These are phyloP conservation scores for Trichoderma brevicompactum DNA, from an alignment of 2,329 filamentous ascomycete genomes.

Conservation along the genomic window DNA sequence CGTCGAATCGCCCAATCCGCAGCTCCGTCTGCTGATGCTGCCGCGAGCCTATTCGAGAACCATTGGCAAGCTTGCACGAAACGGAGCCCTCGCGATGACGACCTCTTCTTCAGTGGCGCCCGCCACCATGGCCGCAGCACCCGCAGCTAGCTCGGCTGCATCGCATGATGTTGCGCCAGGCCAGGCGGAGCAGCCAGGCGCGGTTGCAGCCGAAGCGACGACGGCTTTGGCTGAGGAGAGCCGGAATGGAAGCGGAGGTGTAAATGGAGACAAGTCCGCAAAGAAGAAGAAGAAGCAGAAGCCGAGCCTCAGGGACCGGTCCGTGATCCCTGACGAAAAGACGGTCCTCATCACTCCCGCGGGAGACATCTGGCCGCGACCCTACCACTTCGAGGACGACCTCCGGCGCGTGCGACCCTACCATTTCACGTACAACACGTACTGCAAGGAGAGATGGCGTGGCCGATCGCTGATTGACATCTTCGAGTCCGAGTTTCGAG, in stretches of 20 bases:
- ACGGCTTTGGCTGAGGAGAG: background rate
- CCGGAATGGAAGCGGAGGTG: background rate
- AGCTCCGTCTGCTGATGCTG: conserved; percentile 31
- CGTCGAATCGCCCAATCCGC: background rate
- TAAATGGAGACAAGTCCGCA: conserved; percentile 2
- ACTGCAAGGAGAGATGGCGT: conserved; percentile 92
- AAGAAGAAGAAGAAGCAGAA: conserved; percentile 21
- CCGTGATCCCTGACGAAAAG: conserved; percentile 32
- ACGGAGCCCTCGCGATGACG: conserved; percentile 31
- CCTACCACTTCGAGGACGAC: conserved; percentile 83
- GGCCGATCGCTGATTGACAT: conserved; percentile 81
- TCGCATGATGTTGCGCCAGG: background rate
- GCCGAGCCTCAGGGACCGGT: conserved; percentile 12
- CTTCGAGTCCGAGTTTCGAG: conserved; percentile 89
- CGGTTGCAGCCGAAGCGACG: background rate
- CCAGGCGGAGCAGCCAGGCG: conserved; percentile 14
- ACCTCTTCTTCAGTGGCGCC: conserved; percentile 1
- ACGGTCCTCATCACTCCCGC: conserved; percentile 41
- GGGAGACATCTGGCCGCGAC: conserved; percentile 56
- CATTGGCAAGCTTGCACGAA: conserved; percentile 27
- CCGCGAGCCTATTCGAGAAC: conserved; percentile 29
- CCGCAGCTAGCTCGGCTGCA: conserved; percentile 21
- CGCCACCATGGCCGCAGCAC: conserved; percentile 26
- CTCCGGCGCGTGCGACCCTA: conserved; percentile 85
- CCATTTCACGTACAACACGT: conserved; percentile 92